Conservation (phyloP, 257 asterid genomes). For the Solanum sparsipilum region DNA sequence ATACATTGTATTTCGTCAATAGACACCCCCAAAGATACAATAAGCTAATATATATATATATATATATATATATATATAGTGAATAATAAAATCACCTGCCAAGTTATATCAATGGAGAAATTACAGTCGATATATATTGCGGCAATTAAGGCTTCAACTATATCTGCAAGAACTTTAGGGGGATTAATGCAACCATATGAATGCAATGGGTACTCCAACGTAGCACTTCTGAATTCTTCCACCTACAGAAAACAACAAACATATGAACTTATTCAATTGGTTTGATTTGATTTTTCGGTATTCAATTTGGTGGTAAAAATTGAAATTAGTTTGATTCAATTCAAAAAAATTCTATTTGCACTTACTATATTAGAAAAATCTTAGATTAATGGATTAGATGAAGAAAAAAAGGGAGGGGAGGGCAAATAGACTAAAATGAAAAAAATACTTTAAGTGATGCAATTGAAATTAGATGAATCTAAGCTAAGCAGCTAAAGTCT, state of each 20-base stretch:
- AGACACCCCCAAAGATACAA: not conserved
- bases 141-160: slow-evolving; percentile 46
- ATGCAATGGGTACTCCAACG: slow-evolving; percentile 31
- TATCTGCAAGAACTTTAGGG: slow-evolving; percentile 49
- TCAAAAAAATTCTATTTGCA: not conserved
- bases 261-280: not conserved
- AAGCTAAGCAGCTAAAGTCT: not conserved
- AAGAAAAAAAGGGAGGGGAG: not conserved
- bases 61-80: not conserved
- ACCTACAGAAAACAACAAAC: slow-evolving; percentile 14
- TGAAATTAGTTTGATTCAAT: too few relatives aligned
- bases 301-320: not conserved
- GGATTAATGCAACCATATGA: slow-evolving; percentile 35
- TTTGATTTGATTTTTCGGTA: not conserved
- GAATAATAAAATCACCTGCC: slow-evolving; percentile 19
- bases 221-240: slow-evolving; percentile 21
- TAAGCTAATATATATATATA: too few relatives aligned
- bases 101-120: slow-evolving; percentile 17
- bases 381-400: not conserved
- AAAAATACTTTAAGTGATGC: not conserved
- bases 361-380: not conserved
- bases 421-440: too few relatives aligned
- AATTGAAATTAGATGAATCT: not conserved
- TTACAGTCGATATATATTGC: slow-evolving; percentile 33
- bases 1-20: not conserved